A percentile compares a stretch with the other conserved stretches of the same genome.
These are phyloP conservation scores for Gynandropsis gynandra DNA, from an alignment of 345 rosid species.

Conservation along the genomic window DNA sequence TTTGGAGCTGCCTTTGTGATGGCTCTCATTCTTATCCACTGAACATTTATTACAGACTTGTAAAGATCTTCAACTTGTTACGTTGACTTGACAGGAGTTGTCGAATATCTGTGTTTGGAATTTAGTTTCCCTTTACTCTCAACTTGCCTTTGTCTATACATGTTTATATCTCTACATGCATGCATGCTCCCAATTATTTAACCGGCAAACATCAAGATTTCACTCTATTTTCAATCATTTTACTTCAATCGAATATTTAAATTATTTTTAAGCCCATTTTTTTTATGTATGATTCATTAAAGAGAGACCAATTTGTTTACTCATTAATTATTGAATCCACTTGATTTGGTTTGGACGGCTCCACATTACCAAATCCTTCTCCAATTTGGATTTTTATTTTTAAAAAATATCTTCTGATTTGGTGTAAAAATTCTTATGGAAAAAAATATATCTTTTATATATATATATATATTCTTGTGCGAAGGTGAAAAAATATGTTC, in stretches of 20 bases:
- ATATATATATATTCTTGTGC: no score
- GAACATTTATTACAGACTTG: conserved; percentile 22
- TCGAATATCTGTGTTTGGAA: background rate
- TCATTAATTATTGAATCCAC: conserved; percentile 26
- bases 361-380: conserved; percentile 25
- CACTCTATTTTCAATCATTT: no score
- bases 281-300: no score
- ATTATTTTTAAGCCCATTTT: no score
- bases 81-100: conserved; percentile 18
- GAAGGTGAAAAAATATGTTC: no score
- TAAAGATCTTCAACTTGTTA: conserved; percentile 24
- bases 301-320: no score
- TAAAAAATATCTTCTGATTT: conserved; percentile 5
- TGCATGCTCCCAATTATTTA: background rate
- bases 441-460: no score
- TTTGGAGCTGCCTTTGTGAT: background rate
- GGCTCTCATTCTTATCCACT: conserved; percentile 25
- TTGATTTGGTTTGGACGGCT: conserved; percentile 25
- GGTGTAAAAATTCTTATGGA: conserved; percentile 13
- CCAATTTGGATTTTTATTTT: conserved; percentile 1
- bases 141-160: background rate
- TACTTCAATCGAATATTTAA: no score
- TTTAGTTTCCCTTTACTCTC: no score
- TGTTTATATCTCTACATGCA: background rate
- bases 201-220: background rate